phyloP scores from a whole-genome alignment of 768 basidiomycete species.

The Dacryopinax spathularia region DNA sequence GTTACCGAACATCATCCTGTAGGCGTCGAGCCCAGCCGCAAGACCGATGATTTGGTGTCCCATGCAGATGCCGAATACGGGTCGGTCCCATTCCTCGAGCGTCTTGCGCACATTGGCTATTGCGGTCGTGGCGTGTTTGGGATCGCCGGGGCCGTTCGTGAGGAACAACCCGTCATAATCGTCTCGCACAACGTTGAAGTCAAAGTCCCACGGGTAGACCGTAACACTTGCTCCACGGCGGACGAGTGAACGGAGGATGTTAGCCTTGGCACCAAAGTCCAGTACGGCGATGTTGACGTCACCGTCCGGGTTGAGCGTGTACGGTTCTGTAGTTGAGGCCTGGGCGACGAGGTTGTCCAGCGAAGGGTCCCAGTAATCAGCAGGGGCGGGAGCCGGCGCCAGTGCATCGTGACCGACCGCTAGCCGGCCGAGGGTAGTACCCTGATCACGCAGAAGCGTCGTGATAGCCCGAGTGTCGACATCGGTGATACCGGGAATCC shows the following conservation, averaged over 20 bases:
- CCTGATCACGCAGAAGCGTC: constrained; percentile 81
- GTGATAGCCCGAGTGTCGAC: constrained; percentile 98
- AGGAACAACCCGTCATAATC: constrained; percentile 90
- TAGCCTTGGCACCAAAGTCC: constrained; percentile 95
- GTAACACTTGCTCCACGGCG: constrained; percentile 85
- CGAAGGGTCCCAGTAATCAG: constrained; percentile 90
- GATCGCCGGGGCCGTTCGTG: constrained; percentile 94
- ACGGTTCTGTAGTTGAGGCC: constrained; percentile 72
- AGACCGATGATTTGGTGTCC: constrained; percentile 96
- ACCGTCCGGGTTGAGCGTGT: constrained; percentile 72
- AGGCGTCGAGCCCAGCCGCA: constrained; percentile 91
- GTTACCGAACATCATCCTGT: constrained; percentile 99
- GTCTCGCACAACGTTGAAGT: constrained; percentile 85
- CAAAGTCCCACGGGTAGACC: constrained; percentile 93
- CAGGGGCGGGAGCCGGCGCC: constrained; percentile 39
- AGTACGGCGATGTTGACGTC: constrained; percentile 87
- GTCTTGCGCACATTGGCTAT: constrained; percentile 67
- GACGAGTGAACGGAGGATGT: constrained; percentile 85
- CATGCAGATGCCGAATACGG: constrained; percentile 98
- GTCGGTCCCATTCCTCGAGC: constrained; percentile 77
- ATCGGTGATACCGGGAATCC: constrained; percentile 86
- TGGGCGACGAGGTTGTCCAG: constrained; percentile 87
- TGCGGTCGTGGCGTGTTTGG: constrained; percentile 74
- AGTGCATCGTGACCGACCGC: constrained; percentile 64
- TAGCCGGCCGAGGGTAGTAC: constrained; percentile 86